Conservation (phyloP, 75 land plant genomes). For the Selaginella moellendorffii region DNA sequence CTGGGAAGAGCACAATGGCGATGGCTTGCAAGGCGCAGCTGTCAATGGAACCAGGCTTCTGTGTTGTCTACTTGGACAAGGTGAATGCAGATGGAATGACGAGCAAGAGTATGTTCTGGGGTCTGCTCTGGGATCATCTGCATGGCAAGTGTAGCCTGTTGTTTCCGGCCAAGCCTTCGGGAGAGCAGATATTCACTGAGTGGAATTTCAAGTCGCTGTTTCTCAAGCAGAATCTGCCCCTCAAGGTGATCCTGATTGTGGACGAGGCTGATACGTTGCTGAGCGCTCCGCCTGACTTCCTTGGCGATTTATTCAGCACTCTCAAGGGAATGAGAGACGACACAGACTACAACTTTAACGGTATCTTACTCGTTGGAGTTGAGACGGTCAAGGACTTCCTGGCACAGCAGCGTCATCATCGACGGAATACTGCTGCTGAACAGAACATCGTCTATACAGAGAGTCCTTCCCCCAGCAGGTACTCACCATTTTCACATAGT, state of each 20-base stretch:
- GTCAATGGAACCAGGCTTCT: neutral
- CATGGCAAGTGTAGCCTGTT: neutral
- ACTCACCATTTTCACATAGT: slow-evolving; percentile 1
- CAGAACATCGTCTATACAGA: neutral
- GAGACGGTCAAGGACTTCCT: neutral
- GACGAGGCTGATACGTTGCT: neutral
- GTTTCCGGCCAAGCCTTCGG: neutral
- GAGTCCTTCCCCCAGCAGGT: too few relatives aligned
- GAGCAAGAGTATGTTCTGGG: neutral
- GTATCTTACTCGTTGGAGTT: neutral
- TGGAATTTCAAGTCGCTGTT: neutral
- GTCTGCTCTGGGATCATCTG: neutral
- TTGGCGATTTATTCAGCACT: neutral
- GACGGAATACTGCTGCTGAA: neutral
- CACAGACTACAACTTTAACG: neutral
- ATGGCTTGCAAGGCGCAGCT: neutral
- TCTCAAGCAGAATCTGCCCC: neutral
- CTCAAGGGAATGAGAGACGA: neutral
- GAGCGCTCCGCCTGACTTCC: neutral
- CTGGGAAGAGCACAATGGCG: slow-evolving; percentile 1
- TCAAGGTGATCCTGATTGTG: neutral
- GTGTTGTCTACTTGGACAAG: neutral
- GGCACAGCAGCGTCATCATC: neutral
- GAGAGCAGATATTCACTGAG: neutral
- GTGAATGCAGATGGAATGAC: neutral